A percentile compares a stretch with the other conserved stretches of the same genome.
phyloP scores from a whole-genome alignment of 176 grass and related monocot species.

The Raddia guianensis region DNA sequence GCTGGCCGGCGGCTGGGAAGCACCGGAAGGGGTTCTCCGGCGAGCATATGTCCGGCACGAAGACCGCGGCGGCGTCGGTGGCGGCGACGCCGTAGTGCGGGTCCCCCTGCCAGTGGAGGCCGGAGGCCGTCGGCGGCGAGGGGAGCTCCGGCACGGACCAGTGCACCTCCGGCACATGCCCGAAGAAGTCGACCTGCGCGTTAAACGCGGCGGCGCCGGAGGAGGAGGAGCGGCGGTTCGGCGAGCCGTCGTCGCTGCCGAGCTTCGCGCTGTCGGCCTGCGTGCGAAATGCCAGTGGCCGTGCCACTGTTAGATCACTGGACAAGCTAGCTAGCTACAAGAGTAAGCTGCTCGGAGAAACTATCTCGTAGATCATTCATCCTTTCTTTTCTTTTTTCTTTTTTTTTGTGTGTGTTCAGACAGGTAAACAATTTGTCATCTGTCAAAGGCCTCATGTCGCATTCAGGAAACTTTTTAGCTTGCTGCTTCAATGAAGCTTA shows the following conservation, averaged over 20 bases:
- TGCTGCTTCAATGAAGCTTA: background rate
- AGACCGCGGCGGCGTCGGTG: constrained; percentile 5
- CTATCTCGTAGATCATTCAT: background rate
- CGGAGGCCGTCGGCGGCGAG: constrained; percentile 68
- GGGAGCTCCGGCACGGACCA: constrained; percentile 76
- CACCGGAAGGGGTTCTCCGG: constrained; percentile 50
- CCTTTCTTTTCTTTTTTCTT: background rate
- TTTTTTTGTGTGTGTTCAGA: background rate
- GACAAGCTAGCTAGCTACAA: background rate
- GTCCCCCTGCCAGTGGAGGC: constrained; percentile 66
- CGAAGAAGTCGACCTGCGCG: constrained; percentile 44
- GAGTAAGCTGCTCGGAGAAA: constrained; percentile 11
- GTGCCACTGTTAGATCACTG: constrained; percentile 7
- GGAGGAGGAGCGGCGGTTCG: constrained; percentile 42
- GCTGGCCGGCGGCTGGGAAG: constrained; percentile 28
- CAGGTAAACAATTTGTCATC: background rate
- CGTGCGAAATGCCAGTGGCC: background rate
- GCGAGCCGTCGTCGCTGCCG: constrained; percentile 63
- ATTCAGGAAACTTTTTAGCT: background rate
- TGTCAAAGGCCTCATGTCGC: background rate
- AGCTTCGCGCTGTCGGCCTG: constrained; percentile 88
- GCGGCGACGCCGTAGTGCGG: background rate
- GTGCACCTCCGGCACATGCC: constrained; percentile 68
- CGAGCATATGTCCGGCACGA: constrained; percentile 66
- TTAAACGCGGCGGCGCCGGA: constrained; percentile 36